Evolutionary conservation across 2,329 filamentous ascomycete genomes (phyloP), one percentile per base, ranked within the genome.

Genomic region (Neofusicoccum parvum): DNA sequence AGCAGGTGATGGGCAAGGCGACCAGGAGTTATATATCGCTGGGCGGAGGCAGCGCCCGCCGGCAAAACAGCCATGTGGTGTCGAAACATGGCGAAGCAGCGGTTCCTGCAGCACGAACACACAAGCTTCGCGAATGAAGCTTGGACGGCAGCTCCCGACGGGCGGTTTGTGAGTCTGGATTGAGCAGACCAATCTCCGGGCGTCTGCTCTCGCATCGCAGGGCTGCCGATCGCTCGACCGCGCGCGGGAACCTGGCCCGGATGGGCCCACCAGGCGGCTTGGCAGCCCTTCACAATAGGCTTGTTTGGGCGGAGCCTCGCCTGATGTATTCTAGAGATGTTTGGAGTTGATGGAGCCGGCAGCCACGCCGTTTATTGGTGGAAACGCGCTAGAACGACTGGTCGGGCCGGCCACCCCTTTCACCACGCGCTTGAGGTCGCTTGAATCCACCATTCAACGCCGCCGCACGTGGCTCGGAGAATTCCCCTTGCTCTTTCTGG

Each of bases 121-220:
- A 62, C 45, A 51, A 62, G 59, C 45, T 62, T 62, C 45, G 15
- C 4, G 17, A n/a, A 12, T 17, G 45, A 62, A 39, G 59, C 45
- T 41, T 51, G 59, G 46, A 43, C 45, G 32, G 34, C 14, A 43
- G 45, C 34, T 46, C 20, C 32, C 56, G 43, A 32, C n/a, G n/a
- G 27, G 14, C 54, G 54, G 54, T 59, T 39, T 39, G 54, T 34
- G 20, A 32, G 39, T 49, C 58, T 17, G 59, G 11, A 20, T 17
- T 54, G 41, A 39, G 48, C 48, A 41, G 36, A 45, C 10, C 36
- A 64, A 64, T 64, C 62, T 64, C 62, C 62, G 62, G 59, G 32
- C 20, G 45, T 41, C 34, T 23, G 23, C 23, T 23, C 23, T 23
- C 23, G 23, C 23, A 49, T 32, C 20, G 10, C 46, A 62, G 36